Evolutionary conservation across 2,329 filamentous ascomycete species (phyloP).

Genomic region (Sordariomycetes sp.): DNA sequence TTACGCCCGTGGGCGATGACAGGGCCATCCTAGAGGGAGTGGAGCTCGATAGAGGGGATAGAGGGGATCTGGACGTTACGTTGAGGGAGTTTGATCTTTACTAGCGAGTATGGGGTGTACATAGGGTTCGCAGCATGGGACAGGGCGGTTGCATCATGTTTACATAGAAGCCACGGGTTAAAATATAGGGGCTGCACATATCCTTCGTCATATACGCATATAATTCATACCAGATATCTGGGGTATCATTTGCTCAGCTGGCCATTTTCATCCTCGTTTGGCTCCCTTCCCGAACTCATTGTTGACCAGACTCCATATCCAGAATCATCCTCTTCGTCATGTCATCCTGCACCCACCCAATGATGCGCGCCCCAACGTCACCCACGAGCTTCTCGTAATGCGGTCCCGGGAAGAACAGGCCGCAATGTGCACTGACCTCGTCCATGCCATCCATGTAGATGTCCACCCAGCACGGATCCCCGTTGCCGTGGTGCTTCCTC

Average conservation of each 20-base stretch:
- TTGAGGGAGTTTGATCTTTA: conserved; percentile 25
- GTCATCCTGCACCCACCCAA: conserved; percentile 62
- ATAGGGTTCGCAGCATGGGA: too few species aligned
- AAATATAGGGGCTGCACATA: too few species aligned
- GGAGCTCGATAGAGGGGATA: conserved; percentile 5
- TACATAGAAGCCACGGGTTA: too few species aligned
- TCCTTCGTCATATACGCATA: too few species aligned
- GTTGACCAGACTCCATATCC: conserved; percentile 15
- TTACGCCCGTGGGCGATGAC: conserved; percentile 12
- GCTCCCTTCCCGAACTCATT: too few species aligned
- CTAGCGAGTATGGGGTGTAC: too few species aligned
- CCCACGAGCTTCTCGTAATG: conserved; percentile 72
- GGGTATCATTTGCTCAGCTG: too few species aligned
- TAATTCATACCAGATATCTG: too few species aligned
- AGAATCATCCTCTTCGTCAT: conserved; percentile 30
- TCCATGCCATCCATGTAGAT: conserved; percentile 78
- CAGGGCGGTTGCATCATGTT: too few species aligned
- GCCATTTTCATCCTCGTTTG: too few species aligned
- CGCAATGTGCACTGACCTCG: conserved; percentile 78
- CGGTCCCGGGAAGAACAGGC: conserved; percentile 64
- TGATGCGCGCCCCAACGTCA: conserved; percentile 58
- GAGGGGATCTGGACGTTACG: conserved; percentile 15
- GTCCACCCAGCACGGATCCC: conserved; percentile 66
- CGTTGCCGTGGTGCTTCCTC: conserved; percentile 37
- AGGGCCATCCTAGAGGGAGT: conserved; percentile 15